Base-by-base conservation (phyloP, 768 basidiomycete genomes). In the Lactarius deliciosus region DNA sequence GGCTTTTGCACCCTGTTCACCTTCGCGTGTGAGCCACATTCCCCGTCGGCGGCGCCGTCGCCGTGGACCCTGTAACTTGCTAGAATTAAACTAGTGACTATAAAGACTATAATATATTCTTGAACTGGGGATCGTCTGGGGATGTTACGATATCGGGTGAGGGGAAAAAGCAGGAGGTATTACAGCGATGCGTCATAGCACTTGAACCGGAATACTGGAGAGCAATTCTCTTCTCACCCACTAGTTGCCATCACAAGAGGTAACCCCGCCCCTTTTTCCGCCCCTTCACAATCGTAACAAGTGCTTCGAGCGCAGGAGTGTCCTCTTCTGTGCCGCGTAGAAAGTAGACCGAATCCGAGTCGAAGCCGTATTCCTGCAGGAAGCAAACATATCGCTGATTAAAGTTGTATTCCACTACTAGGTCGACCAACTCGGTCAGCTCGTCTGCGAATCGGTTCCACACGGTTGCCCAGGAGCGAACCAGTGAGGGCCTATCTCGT, bases 61-160 rank as follows among this genome's bases (percentile, higher is more conserved):
- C n/a, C n/a, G 9, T 34, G 32, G 32, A 34, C 32, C 32, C 9
- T 34, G 32, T 34, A 34, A 10, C 8, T 1, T 10, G 32, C 9
- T 34, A 34, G 9, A 34, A 34, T 34, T 34, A 34, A 34, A 34
- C 9, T 34, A 8, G 8, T 34, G 32, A 9, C 32, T 34, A 34
- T 34, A 34, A 10, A 32, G 30, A 32, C 6, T 32, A 30, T 94
- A 76, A 74, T 92, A 36, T 93, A 40, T 40, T 40, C 13, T 13
- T 15, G 1, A 4, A 15, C 13, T 40, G 38, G 15, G 38, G 38
- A 40, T 15, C 38, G 15, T 40, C 38, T 16, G 38, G 13, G 38
- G 15, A 40, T 15, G 15, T 40, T 15, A 38, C 13, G 3, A 40
- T 13, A 16, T 11, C 0, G 11, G 38, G 38, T 38, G 13, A 38